These are phyloP conservation scores for Lichtheimia hyalospora DNA, from an alignment of 371 early-diverging fungal species.

Conservation along the genomic window DNA sequence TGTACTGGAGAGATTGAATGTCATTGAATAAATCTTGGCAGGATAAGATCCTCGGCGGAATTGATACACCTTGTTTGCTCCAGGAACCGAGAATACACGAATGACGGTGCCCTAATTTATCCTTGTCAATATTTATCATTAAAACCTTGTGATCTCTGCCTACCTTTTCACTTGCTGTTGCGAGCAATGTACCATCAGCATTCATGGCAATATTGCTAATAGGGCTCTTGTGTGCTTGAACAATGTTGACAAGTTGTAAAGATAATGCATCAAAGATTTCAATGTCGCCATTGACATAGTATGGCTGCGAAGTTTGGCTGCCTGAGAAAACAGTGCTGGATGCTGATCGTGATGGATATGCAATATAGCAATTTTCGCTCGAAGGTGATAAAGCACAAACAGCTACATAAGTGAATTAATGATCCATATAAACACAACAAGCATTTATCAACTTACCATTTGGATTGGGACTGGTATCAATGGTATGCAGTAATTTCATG, in stretches of 20 bases:
- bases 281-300: constrained; percentile 72
- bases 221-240: constrained; percentile 92
- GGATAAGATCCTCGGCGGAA: constrained; percentile 94
- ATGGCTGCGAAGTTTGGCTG: constrained; percentile 7
- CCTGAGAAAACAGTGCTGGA: constrained; percentile 44
- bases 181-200: constrained; percentile 87
- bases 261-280: constrained; percentile 86
- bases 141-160: no score
- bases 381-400: constrained; percentile 95
- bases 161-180: constrained; percentile 96
- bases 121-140: neutral
- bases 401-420: constrained; percentile 23
- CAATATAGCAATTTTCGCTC: constrained; percentile 91
- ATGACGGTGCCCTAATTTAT: constrained; percentile 89
- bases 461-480: constrained; percentile 92
- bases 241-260: constrained; percentile 85
- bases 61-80: constrained; percentile 88
- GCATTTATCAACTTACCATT: constrained; percentile 51
- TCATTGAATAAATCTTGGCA: constrained; percentile 89
- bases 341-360: constrained; percentile 80
- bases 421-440: neutral
- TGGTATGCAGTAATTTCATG: constrained; percentile 94
- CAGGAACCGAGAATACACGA: constrained; percentile 89
- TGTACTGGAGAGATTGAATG: constrained; percentile 83
- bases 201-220: constrained; percentile 84